Base-by-base conservation (phyloP, 192 early-diverging fungal genomes). In the Martensiomyces pterosporus region DNA sequence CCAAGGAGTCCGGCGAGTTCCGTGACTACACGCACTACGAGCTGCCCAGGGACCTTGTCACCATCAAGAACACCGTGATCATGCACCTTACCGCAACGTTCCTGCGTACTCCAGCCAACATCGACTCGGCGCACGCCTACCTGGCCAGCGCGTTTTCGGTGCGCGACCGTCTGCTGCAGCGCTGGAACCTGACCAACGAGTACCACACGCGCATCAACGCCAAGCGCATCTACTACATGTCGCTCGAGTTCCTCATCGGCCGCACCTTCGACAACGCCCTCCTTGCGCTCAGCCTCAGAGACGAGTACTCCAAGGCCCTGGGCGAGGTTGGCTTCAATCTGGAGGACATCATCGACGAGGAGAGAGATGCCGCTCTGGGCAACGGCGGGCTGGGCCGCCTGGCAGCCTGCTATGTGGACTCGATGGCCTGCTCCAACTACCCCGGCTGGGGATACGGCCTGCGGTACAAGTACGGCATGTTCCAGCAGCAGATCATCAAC, bases 321-420 rank as follows among this genome's bases (percentile, higher is more conserved):
- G 59, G 80, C 38, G 75, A 85, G 19, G 78, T 98, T 12, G 96
- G 96, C 15, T 98, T 98, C 76, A 70, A 77, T 24, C 71, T 98
- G 52, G 96, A 98, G 63, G 94, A 97, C 54, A 64, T 91, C 39
- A 80, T 98, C 36, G 85, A 90, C 53, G 84, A 97, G 72, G 96
- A 98, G 75, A 80, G 82, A 47, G 94, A 98, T 61, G 93, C 96
- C 7, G 96, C 92, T 3, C 83, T 98, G 25, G 96, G 96, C 29
- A 98, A 98, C 61, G 96, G 96, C 53, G 96, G 96, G 61, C 77
- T 98, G 7, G 96, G 93, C 43, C 89, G 95, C 26, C 77, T 98
- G 43, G 96, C 96, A 2, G 96, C 96, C 34, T 98, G 96, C 67
- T 98, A 94, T 54, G 92, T 98, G 84, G 90, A 97, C 70, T 95